These are phyloP conservation scores for Annona cherimola DNA, from an alignment of 164 flowering plant genomes.

Conservation along the genomic window DNA sequence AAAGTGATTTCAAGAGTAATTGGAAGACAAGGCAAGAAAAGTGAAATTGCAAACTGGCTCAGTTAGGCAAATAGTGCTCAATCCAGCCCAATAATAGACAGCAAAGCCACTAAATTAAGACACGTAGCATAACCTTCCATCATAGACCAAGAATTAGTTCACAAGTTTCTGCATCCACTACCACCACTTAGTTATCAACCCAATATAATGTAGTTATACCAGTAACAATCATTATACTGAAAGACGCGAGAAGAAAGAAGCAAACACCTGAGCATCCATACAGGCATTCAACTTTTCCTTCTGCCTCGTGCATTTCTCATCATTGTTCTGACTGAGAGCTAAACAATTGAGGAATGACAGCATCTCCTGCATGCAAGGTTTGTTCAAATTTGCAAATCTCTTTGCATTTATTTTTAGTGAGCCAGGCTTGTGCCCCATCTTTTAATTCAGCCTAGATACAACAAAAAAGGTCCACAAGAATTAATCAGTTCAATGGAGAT, in stretches of 20 bases:
- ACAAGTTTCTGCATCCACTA: too few relatives aligned
- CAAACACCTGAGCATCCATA: slow-evolving; percentile 66
- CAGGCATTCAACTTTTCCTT: slow-evolving; percentile 57
- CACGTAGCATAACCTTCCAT: too few relatives aligned
- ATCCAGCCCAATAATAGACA: too few relatives aligned
- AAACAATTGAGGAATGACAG: slow-evolving; percentile 66
- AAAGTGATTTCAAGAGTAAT: too few relatives aligned
- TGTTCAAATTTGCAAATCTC: slow-evolving; percentile 15
- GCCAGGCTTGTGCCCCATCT: slow-evolving; percentile 66
- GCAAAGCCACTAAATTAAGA: too few relatives aligned
- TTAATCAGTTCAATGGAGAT: not conserved
- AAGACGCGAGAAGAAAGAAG: not conserved
- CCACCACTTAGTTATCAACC: too few relatives aligned
- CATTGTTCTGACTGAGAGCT: slow-evolving; percentile 47
- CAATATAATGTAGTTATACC: too few relatives aligned
- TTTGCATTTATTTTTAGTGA: slow-evolving; percentile 21
- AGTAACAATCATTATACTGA: not conserved
- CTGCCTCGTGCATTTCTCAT: slow-evolving; percentile 52
- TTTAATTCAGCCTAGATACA: slow-evolving; percentile 7
- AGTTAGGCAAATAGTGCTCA: too few relatives aligned
- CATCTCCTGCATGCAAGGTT: slow-evolving; percentile 72
- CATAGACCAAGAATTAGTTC: too few relatives aligned
- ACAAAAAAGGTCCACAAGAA: not conserved
- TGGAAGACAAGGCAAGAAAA: too few relatives aligned
- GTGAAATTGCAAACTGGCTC: too few relatives aligned